Base-by-base conservation (phyloP, 768 basidiomycete genomes). In the Coprinopsis strossmayeri region DNA sequence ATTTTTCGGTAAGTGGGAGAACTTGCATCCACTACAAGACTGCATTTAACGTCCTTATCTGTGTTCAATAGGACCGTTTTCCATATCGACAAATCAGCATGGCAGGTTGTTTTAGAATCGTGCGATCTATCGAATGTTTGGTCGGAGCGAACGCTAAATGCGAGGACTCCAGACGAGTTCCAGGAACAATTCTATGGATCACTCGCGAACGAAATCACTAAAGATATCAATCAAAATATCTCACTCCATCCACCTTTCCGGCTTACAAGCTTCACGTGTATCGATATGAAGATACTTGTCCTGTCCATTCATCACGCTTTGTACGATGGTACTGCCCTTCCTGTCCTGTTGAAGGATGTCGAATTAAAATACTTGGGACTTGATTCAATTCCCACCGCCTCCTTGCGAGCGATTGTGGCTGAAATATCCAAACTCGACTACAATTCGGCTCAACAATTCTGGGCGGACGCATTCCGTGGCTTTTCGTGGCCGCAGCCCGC, bases 251-350 rank as follows among this genome's bases (percentile, higher is more conserved):
- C 62, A 10, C 59, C 61, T 11, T 62, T 63, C 43, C 60, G 59
- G 24, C 35, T 65, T 11, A 54, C 50, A 5, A 38, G 37, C 15
- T 68, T 57, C 52, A 30, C 3, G 46, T 57, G 5, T 21, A 24
- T 2, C 32, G n/a, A 30, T 44, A 3, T n/a, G 2, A 51, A 27
- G 10, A 60, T 58, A 44, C 46, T 65, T 21, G 61, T 54, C 5
- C 44, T 65, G 27, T 68, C 66, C 12, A 63, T 68, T 18, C 66
- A 68, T 38, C 66, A 68, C 42, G 59, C 65, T 1, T 48, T 66
- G n/a, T 68, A 64, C 30, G 66, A 68, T 48, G 66, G 65, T 17
- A 59, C 60, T 5, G 64, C 64, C 11, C 61, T 68, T 35, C 65
- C 64, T 2, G 47, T 56, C 13, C 42, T 68, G 5, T 53, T 66